A percentile compares a stretch with the other conserved stretches of the same genome.
Evolutionary conservation across 257 asterid genomes (phyloP).

Genomic region (Gentiana dahurica): DNA sequence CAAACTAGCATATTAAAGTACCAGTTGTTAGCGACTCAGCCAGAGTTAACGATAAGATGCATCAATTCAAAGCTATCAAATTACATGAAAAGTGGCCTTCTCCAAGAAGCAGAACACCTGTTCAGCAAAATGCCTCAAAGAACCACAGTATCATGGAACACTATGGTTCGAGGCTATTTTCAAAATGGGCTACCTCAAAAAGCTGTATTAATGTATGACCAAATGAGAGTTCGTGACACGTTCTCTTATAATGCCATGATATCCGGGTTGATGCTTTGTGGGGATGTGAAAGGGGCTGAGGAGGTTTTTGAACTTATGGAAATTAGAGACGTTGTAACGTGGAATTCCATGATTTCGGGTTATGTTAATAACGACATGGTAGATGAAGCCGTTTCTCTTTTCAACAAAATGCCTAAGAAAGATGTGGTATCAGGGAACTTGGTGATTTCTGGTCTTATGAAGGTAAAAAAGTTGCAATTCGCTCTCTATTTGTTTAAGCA

Average conservation of each 20-base stretch:
- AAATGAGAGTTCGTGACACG: slow-evolving; percentile 43
- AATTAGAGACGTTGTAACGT: slow-evolving; percentile 40
- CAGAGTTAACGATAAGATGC: slow-evolving; percentile 28
- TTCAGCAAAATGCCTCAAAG: slow-evolving; percentile 48
- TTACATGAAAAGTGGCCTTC: slow-evolving; percentile 44
- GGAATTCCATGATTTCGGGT: slow-evolving; percentile 61
- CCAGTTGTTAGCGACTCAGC: slow-evolving; percentile 3
- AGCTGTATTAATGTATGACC: slow-evolving; percentile 29
- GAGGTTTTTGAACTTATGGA: slow-evolving; percentile 34
- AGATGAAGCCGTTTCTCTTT: slow-evolving; percentile 29
- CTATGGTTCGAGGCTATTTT: slow-evolving; percentile 53
- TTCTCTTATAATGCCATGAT: slow-evolving; percentile 56
- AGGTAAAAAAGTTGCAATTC: slow-evolving; percentile 21
- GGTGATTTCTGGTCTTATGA: slow-evolving; percentile 45
- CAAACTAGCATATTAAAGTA: slow-evolving; percentile 12
- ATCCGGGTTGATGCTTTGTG: slow-evolving; percentile 39
- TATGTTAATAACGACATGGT: slow-evolving; percentile 39
- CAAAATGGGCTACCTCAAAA: slow-evolving; percentile 30
- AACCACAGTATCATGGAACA: slow-evolving; percentile 48
- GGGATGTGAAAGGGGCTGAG: slow-evolving; percentile 55
- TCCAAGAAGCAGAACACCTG: slow-evolving; percentile 35
- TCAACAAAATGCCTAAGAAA: slow-evolving; percentile 28
- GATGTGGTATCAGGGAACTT: slow-evolving; percentile 63
- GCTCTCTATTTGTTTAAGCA: slow-evolving; percentile 36
- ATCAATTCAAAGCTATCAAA: slow-evolving; percentile 47